These are phyloP conservation scores for Apophysomyces ossiformis DNA, from an alignment of 371 early-diverging fungal species.

Conservation along the genomic window DNA sequence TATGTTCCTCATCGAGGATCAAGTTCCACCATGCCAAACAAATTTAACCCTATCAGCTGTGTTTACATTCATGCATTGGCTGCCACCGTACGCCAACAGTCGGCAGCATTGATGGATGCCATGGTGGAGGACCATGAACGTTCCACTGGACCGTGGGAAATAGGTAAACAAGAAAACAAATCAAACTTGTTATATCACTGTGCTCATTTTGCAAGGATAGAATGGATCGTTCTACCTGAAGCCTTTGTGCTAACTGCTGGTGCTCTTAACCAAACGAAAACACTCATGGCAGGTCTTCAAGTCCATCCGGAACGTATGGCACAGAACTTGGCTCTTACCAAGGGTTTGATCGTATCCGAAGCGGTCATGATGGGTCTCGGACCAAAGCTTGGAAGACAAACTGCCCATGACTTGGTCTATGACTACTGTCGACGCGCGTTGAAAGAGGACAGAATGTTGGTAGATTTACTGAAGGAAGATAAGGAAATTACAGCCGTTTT, in stretches of 20 bases:
- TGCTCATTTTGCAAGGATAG: not conserved
- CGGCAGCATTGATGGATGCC: conserved; percentile 25
- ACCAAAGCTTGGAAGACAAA: conserved; percentile 20
- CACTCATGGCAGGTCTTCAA: conserved; percentile 21
- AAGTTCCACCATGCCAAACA: conserved; percentile 31
- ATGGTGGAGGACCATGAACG: conserved; percentile 31
- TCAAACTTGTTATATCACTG: not conserved
- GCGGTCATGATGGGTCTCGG: conserved; percentile 30
- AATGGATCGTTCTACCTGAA: conserved; percentile 30
- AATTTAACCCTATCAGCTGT: conserved; percentile 31
- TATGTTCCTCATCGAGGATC: conserved; percentile 28
- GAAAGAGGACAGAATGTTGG: conserved; percentile 18
- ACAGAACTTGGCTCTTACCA: conserved; percentile 22
- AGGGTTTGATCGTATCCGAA: conserved; percentile 25
- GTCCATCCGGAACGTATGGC: conserved; percentile 23
- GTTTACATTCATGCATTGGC: conserved; percentile 28
- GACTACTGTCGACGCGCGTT: conserved; percentile 23
- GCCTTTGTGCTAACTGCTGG: conserved; percentile 25
- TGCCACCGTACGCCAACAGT: conserved; percentile 26
- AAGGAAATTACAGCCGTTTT: conserved; percentile 8
- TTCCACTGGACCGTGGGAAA: conserved; percentile 28
- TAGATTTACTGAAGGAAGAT: conserved; percentile 15
- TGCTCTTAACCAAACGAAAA: conserved; percentile 19
- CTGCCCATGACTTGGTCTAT: conserved; percentile 29
- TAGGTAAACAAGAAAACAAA: conserved; percentile 18